Conservation (phyloP, 1,284 basidiomycete species). For the Cryptococcus maquisensis region DNA sequence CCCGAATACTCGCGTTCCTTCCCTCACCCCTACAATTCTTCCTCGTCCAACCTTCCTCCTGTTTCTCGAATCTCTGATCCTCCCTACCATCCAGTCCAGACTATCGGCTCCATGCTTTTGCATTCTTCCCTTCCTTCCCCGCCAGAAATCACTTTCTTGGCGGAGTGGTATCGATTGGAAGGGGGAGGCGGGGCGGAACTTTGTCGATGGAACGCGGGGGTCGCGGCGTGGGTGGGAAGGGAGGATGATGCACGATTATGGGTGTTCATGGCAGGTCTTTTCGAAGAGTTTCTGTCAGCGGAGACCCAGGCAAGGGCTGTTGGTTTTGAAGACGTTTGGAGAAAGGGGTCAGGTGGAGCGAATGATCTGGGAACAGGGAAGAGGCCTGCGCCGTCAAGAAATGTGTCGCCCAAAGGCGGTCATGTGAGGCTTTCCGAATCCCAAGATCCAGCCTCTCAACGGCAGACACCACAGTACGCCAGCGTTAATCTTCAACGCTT, state of each 20-base stretch:
- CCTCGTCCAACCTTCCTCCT: too few relatives aligned
- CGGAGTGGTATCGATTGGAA: slow-evolving; percentile 63
- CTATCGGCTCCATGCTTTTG: slow-evolving; percentile 29
- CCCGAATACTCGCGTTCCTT: slow-evolving; percentile 50
- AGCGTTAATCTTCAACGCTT: neutral
- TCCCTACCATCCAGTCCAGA: slow-evolving; percentile 41
- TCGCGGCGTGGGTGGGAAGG: slow-evolving; percentile 60
- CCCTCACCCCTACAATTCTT: too few relatives aligned
- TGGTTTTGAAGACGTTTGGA: neutral
- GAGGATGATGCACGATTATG: slow-evolving; percentile 65
- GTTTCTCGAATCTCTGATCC: slow-evolving; percentile 30
- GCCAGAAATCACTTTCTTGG: slow-evolving; percentile 57
- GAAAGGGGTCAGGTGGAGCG: slow-evolving; percentile 20
- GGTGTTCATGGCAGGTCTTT: slow-evolving; percentile 60
- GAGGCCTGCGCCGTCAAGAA: too few relatives aligned
- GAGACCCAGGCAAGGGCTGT: neutral
- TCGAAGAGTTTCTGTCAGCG: slow-evolving; percentile 48
- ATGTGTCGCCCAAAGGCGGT: neutral
- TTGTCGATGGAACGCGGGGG: slow-evolving; percentile 47
- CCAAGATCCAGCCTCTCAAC: neutral
- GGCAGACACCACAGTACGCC: neutral
- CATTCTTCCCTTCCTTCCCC: slow-evolving; percentile 51
- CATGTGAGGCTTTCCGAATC: neutral
- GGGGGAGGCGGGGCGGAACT: slow-evolving; percentile 55
- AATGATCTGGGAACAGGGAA: too few relatives aligned